phyloP scores from a whole-genome alignment of 768 basidiomycete genomes.

The Psilocybe azurescens region DNA sequence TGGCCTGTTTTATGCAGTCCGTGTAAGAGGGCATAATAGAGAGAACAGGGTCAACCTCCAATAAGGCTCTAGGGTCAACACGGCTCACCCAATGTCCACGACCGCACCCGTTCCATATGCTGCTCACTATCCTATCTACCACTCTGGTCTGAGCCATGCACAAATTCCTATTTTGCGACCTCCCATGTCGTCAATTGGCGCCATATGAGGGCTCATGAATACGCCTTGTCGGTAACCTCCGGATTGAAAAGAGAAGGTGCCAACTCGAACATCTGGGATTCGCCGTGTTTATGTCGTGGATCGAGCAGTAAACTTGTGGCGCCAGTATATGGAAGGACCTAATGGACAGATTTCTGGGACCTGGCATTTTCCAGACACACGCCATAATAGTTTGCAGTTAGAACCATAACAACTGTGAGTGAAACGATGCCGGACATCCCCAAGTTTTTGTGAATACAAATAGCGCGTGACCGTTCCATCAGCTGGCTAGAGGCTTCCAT shows the following conservation, averaged over 20 bases:
- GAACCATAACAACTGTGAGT: slow-evolving; percentile 10
- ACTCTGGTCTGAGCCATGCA: not conserved
- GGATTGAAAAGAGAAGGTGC: slow-evolving; percentile 13
- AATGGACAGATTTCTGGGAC: slow-evolving; percentile 6
- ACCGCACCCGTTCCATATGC: slow-evolving; percentile 1
- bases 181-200: slow-evolving; percentile 15
- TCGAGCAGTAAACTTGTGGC: slow-evolving; percentile 5
- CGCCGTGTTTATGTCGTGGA: not conserved
- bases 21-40: not conserved
- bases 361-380: slow-evolving; percentile 10
- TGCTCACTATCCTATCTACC: slow-evolving; percentile 1
- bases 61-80: not conserved
- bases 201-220: not conserved
- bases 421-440: slow-evolving; percentile 8
- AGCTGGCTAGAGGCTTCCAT: slow-evolving; percentile 15
- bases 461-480: slow-evolving; percentile 18
- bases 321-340: not conserved
- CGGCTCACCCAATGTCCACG: not conserved
- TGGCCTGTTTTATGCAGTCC: not conserved
- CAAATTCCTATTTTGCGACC: not conserved
- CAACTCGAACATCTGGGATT: slow-evolving; percentile 6
- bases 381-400: slow-evolving; percentile 3
- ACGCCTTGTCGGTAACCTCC: slow-evolving; percentile 15
- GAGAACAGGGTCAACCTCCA: not conserved
- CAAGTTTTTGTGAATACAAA: slow-evolving; percentile 11